phyloP scores from a whole-genome alignment of 257 asterid genomes.

The Solanum virginianum region DNA sequence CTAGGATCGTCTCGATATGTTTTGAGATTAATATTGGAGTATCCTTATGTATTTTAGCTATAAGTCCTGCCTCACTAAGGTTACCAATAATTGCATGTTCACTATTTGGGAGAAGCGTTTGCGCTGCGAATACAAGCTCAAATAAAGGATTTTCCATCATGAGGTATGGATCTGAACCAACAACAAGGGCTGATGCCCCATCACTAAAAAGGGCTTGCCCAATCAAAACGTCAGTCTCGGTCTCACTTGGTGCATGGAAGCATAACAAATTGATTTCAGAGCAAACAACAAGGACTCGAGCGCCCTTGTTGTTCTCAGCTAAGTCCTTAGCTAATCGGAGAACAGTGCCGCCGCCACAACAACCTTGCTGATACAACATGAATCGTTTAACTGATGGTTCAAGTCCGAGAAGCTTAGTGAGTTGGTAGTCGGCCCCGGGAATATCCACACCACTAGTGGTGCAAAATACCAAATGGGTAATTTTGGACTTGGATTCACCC shows the following conservation, averaged over 20 bases:
- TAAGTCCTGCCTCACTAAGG: neutral
- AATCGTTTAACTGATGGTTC: neutral
- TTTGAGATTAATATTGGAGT: neutral
- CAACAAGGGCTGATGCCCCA: neutral
- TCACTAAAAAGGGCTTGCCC: neutral
- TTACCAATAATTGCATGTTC: neutral
- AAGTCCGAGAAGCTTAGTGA: neutral
- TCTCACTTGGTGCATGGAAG: constrained; percentile 2
- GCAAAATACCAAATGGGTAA: neutral
- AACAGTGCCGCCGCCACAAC: neutral
- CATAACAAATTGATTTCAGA: neutral
- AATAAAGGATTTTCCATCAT: neutral
- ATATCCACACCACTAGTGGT: constrained; percentile 4
- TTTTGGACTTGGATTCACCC: neutral
- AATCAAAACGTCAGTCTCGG: neutral
- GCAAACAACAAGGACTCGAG: neutral
- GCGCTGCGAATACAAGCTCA: neutral
- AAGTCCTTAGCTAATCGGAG: neutral
- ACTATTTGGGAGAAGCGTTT: constrained; percentile 2
- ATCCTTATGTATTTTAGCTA: neutral
- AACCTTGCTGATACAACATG: constrained; percentile 12
- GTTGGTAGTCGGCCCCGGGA: constrained; percentile 9
- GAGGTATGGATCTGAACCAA: neutral
- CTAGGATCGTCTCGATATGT: neutral
- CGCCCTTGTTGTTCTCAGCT: neutral